Conservation (phyloP, 2,329 filamentous ascomycete genomes). For the Periconia macrospinosa region DNA sequence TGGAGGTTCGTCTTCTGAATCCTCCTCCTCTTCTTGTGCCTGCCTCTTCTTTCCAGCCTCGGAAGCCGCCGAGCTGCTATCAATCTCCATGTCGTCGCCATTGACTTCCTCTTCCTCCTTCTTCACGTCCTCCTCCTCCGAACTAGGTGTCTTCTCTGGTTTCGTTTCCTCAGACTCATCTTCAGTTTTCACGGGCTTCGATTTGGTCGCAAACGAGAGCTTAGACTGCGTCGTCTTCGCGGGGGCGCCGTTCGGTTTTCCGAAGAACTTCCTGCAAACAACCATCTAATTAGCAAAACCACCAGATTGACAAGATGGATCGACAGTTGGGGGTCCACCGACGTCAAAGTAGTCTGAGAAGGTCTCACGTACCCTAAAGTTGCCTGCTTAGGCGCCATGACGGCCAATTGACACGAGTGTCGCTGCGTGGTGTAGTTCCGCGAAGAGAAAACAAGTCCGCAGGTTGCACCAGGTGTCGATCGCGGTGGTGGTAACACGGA, state of each 20-base stretch:
- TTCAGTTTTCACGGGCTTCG: conserved; percentile 46
- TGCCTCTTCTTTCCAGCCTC: conserved; percentile 35
- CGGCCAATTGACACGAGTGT: conserved; percentile 11
- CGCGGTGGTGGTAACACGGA: neutral
- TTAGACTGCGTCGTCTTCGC: conserved; percentile 74
- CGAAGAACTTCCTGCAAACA: conserved; percentile 78
- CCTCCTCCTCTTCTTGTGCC: conserved; percentile 24
- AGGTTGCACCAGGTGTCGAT: neutral
- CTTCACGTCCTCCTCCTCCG: conserved; percentile 21
- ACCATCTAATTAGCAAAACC: conserved; percentile 11
- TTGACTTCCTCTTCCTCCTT: conserved; percentile 13
- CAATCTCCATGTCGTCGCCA: conserved; percentile 31
- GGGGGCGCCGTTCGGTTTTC: conserved; percentile 62
- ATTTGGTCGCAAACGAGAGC: conserved; percentile 68
- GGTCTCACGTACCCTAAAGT: conserved; percentile 86
- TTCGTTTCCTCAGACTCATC: conserved; percentile 16
- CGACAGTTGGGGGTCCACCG: conserved; percentile 35
- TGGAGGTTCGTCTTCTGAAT: conserved; percentile 37
- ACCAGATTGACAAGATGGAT: neutral
- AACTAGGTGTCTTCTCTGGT: conserved; percentile 12
- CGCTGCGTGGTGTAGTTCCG: neutral
- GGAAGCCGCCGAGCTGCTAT: conserved; percentile 19
- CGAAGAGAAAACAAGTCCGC: neutral
- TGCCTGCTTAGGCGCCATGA: conserved; percentile 68
- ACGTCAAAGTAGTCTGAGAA: conserved; percentile 75